These are phyloP conservation scores for Jamesozyma hellenica DNA, from an alignment of 805 yeast genomes.

Conservation along the genomic window DNA sequence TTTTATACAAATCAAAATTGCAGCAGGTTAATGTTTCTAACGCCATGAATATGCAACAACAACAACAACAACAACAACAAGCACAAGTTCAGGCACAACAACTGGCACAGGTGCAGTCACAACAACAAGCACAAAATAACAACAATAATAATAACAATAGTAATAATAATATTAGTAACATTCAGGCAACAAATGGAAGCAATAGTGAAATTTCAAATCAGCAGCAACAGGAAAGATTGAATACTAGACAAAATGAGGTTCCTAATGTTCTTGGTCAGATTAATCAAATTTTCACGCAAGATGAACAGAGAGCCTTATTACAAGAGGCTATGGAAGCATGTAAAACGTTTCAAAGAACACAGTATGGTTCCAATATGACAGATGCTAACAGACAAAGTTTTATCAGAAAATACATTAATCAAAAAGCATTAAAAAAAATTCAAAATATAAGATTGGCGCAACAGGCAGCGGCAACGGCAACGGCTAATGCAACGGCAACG, in stretches of 20 bases:
- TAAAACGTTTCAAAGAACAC: constrained; percentile 28
- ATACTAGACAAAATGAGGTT: constrained; percentile 23
- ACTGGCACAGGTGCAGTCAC: constrained; percentile 17
- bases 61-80: constrained; percentile 12
- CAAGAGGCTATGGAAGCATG: constrained; percentile 31
- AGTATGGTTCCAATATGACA: constrained; percentile 20
- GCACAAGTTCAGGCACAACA: constrained; percentile 17
- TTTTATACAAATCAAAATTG: constrained; percentile 39
- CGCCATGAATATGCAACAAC: constrained; percentile 27
- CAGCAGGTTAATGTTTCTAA: constrained; percentile 22
- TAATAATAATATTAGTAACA: constrained; percentile 20
- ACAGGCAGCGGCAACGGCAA: constrained; percentile 11
- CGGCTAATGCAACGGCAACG: too few relatives aligned
- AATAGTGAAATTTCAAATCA: constrained; percentile 26
- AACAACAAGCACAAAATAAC: constrained; percentile 6
- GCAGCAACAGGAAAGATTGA: constrained; percentile 22
- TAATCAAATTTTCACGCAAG: constrained; percentile 28
- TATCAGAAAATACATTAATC: constrained; percentile 30
- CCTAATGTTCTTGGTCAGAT: constrained; percentile 28
- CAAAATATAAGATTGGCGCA: constrained; percentile 25
- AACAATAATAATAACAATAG: background rate
- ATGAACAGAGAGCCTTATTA: constrained; percentile 27
- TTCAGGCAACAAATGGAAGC: constrained; percentile 22
- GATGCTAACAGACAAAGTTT: constrained; percentile 25
- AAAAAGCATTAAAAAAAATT: constrained; percentile 29